These are phyloP conservation scores for Aspergillus nomiae DNA, from an alignment of 2,329 filamentous ascomycete genomes.

Conservation along the genomic window DNA sequence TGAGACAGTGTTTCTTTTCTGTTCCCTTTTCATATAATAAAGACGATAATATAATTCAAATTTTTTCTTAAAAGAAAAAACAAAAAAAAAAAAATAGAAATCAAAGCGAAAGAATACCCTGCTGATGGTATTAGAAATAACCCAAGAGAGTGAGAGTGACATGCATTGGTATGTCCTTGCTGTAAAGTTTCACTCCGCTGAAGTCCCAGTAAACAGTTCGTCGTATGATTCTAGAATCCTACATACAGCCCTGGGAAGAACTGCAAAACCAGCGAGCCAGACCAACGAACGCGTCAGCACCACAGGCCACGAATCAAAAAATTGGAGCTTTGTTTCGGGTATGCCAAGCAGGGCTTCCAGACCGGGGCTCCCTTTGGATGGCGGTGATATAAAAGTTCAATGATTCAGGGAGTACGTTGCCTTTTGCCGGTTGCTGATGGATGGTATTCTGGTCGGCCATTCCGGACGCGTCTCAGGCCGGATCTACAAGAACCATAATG, in stretches of 20 bases:
- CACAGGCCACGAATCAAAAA: not conserved
- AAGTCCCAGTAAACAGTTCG: not conserved
- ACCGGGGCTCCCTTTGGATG: not conserved
- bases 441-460: not conserved
- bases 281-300: not conserved
- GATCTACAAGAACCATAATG: not conserved
- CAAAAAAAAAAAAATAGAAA: not conserved
- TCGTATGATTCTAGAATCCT: not conserved
- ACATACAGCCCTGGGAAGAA: not conserved
- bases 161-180: not conserved
- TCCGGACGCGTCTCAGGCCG: not conserved
- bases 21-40: too few species aligned
- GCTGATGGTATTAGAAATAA: not conserved
- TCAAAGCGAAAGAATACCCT: not conserved
- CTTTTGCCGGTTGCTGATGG: not conserved
- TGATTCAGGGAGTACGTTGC: too few species aligned
- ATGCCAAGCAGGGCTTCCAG: not conserved
- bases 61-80: too few species aligned
- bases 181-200: not conserved
- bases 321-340: not conserved
- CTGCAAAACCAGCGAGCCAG: not conserved
- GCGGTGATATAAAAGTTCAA: not conserved
- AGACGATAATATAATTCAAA: too few species aligned
- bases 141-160: not conserved
- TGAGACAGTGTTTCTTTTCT: too few species aligned